Evolutionary conservation across 495 filamentous ascomycete species (phyloP).

Genomic region (Xylaria flabelliformis): DNA sequence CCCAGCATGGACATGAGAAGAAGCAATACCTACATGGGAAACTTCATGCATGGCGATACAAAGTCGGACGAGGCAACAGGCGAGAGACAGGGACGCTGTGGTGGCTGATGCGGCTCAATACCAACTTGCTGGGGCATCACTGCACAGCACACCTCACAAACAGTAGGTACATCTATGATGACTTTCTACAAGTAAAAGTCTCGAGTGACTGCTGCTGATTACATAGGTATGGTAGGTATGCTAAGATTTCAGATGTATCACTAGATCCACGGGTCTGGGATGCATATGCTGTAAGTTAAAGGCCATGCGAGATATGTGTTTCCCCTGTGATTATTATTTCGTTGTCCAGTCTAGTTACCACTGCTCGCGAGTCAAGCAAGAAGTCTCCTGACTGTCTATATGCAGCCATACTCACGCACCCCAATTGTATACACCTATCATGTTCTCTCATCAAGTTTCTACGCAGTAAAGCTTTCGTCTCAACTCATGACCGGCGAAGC

Average conservation of each 20-base stretch:
- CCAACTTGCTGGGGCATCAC: neutral
- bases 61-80: slow-evolving; percentile 7
- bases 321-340: neutral
- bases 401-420: neutral
- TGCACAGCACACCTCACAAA: neutral
- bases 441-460: neutral
- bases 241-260: neutral
- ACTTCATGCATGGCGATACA: neutral
- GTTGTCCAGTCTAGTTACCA: neutral
- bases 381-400: neutral
- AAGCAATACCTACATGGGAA: neutral
- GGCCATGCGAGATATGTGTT: neutral
- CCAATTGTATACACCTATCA: neutral
- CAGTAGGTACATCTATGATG: neutral
- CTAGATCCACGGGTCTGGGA: slow-evolving; percentile 11
- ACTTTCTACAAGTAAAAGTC: neutral
- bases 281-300: neutral
- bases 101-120: slow-evolving; percentile 16
- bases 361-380: neutral
- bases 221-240: neutral
- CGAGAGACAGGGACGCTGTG: neutral
- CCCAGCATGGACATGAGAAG: neutral
- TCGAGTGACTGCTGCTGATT: neutral
- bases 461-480: neutral
- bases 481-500: no score